Conservation (phyloP, 1,284 basidiomycete species). For the Moniliella sp. region DNA sequence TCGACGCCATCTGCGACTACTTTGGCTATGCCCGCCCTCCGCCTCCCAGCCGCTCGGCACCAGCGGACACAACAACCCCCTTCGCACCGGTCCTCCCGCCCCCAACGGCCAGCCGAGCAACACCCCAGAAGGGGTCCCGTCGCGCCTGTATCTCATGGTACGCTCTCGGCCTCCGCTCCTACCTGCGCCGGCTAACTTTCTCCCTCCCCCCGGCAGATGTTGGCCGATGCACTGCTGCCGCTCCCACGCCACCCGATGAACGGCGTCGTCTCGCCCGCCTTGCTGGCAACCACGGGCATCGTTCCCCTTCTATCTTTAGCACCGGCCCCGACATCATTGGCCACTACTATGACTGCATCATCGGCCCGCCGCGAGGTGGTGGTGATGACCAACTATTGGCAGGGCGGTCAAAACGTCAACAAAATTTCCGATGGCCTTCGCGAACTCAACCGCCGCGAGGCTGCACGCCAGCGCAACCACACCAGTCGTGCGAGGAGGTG, state of each 20-base stretch:
- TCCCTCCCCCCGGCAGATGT: constrained; percentile 9
- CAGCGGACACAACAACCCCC: too few relatives aligned
- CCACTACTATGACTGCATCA: constrained; percentile 32
- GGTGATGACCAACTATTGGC: constrained; percentile 33
- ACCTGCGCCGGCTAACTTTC: too few relatives aligned
- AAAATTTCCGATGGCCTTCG: constrained; percentile 23
- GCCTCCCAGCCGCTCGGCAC: too few relatives aligned
- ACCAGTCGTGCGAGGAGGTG: too few relatives aligned
- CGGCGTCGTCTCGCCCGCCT: constrained; percentile 25
- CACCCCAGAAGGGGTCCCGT: too few relatives aligned
- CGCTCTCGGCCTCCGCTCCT: too few relatives aligned
- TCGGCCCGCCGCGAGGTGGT: constrained; percentile 24
- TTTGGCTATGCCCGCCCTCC: constrained; percentile 18
- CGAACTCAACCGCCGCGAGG: constrained; percentile 15
- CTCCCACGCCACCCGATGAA: constrained; percentile 19
- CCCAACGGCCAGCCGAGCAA: too few relatives aligned
- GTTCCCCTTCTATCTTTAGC: constrained; percentile 28
- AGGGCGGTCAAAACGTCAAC: constrained; percentile 26
- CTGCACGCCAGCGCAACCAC: constrained; percentile 3
- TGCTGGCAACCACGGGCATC: constrained; percentile 28
- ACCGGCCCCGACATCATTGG: constrained; percentile 32
- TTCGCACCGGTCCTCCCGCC: too few relatives aligned
- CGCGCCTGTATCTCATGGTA: too few relatives aligned
- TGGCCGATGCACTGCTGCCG: constrained; percentile 23
- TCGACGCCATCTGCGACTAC: constrained; percentile 11